Conservation (phyloP, 2,329 filamentous ascomycete species). For the Neocucurbitaria cava region DNA sequence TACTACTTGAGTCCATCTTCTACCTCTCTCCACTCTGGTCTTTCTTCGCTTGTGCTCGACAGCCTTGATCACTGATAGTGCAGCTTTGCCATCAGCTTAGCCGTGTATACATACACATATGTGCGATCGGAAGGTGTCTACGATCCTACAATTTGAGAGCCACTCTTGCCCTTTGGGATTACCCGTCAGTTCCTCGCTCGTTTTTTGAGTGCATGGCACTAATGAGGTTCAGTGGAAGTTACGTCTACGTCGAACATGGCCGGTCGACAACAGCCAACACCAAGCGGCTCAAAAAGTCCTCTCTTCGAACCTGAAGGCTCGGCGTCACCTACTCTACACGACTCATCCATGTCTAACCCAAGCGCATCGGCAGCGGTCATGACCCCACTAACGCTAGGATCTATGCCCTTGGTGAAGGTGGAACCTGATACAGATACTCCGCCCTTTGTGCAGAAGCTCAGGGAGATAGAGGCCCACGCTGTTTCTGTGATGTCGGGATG, state of each 20-base stretch:
- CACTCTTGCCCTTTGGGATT: neutral
- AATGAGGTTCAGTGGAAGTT: neutral
- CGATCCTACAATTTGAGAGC: neutral
- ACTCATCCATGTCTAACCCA: neutral
- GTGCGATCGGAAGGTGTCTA: neutral
- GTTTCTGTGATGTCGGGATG: neutral
- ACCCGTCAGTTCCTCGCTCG: neutral
- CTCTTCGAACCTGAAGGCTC: constrained; percentile 1
- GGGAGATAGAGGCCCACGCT: neutral
- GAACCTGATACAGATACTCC: neutral
- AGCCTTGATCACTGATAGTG: neutral
- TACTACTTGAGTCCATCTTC: too few relatives aligned
- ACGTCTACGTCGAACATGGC: neutral
- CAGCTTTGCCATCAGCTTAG: neutral
- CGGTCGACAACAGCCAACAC: neutral
- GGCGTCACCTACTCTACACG: neutral
- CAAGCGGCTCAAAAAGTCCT: neutral
- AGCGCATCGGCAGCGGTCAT: neutral
- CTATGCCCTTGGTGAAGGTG: neutral
- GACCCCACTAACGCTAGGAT: neutral
- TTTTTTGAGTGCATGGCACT: neutral
- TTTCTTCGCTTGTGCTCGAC: too few relatives aligned
- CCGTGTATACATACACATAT: neutral
- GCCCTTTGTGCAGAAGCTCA: neutral
- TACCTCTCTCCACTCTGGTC: too few relatives aligned